These are phyloP conservation scores for Aspergillus jensenii DNA, from an alignment of 2,329 filamentous ascomycete genomes.

Conservation along the genomic window DNA sequence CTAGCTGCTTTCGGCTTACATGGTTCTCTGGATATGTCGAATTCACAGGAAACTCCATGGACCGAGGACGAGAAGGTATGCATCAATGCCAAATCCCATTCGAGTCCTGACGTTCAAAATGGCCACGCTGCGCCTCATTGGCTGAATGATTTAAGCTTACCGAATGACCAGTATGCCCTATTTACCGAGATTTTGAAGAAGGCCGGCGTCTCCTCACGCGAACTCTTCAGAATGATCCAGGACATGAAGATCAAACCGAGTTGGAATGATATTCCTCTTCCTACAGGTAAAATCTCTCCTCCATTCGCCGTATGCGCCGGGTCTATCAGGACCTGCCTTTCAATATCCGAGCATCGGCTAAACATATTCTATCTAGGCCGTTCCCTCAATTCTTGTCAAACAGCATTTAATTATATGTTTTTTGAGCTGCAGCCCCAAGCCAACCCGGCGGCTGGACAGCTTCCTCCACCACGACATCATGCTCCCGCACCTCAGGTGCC, in stretches of 20 bases:
- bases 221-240: constrained; percentile 40
- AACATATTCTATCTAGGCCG: constrained; percentile 31
- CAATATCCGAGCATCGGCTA: constrained; percentile 11
- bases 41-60: constrained; percentile 43
- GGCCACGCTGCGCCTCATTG: background rate
- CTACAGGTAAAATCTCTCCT: constrained; percentile 37
- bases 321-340: constrained; percentile 2
- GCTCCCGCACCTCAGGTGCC: constrained; percentile 19
- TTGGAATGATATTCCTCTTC: constrained; percentile 44
- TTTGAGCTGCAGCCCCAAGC: constrained; percentile 21
- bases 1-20: constrained; percentile 27
- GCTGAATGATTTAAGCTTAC: constrained; percentile 3
- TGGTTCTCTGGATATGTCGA: constrained; percentile 45
- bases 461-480: constrained; percentile 25
- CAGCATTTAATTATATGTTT: constrained; percentile 36
- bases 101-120: background rate
- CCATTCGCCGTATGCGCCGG: background rate
- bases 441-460: constrained; percentile 14
- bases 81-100: background rate
- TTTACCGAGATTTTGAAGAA: constrained; percentile 45
- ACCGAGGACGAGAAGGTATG: constrained; percentile 48
- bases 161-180: constrained; percentile 35
- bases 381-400: constrained; percentile 39
- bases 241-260: constrained; percentile 37
- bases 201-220: constrained; percentile 36